Percentiles rank a stretch among this genome's conserved stretches.
Conservation (phyloP, 768 basidiomycete species). For the Pholiota molesta region DNA sequence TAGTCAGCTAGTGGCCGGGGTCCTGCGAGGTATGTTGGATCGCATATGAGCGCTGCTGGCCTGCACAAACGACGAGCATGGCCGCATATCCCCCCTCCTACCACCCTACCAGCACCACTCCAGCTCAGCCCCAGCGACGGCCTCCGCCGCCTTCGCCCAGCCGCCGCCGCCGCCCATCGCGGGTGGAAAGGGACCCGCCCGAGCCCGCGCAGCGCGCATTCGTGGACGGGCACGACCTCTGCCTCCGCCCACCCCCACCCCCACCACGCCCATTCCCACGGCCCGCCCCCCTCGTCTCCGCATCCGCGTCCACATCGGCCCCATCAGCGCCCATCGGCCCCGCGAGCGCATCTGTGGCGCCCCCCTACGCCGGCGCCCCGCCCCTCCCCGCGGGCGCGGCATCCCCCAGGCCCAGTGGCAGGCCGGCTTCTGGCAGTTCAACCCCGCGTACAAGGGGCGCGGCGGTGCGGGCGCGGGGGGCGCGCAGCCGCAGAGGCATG, state of each 20-base stretch:
- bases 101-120: no score
- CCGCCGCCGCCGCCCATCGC: no score
- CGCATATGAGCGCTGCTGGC: no score
- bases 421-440: slow-evolving; percentile 51
- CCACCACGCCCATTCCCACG: background rate
- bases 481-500: slow-evolving; percentile 28
- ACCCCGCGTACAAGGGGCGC: slow-evolving; percentile 23
- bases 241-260: background rate
- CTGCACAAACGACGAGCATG: no score
- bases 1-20: no score
- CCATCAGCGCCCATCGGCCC: slow-evolving; percentile 16
- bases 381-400: slow-evolving; percentile 52
- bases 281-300: background rate
- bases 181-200: no score
- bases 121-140: no score
- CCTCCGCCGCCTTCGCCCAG: no score
- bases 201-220: no score
- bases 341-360: slow-evolving; percentile 19
- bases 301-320: slow-evolving; percentile 10
- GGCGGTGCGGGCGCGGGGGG: slow-evolving; percentile 17
- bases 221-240: no score
- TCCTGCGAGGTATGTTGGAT: no score
- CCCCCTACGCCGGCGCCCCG: slow-evolving; percentile 50
- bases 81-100: no score
- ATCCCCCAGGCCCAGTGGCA: slow-evolving; percentile 54